Conservation (phyloP, 2,329 filamentous ascomycete species). For the Aspergillus nomiae region DNA sequence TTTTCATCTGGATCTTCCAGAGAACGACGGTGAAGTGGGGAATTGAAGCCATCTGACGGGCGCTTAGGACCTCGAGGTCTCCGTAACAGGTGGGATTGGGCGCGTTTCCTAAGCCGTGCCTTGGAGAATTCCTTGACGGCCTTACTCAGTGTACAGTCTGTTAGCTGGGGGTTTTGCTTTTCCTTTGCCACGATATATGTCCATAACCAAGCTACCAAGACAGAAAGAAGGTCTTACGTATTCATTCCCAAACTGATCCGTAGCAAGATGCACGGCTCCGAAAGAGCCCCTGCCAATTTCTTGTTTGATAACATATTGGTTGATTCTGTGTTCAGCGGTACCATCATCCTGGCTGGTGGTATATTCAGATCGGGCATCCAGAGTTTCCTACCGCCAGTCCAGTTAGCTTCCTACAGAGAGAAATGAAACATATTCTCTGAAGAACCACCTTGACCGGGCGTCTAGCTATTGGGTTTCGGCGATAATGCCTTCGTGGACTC, state of each 20-base stretch:
- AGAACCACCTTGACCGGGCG: slow-evolving; percentile 61
- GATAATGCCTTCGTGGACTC: slow-evolving; percentile 67
- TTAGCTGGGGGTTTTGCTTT: slow-evolving; percentile 16
- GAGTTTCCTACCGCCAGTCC: slow-evolving; percentile 68
- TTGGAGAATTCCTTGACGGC: slow-evolving; percentile 99
- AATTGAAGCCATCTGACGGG: slow-evolving; percentile 62
- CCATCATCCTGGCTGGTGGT: slow-evolving; percentile 83
- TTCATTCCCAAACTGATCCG: slow-evolving; percentile 88
- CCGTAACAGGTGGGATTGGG: slow-evolving; percentile 83
- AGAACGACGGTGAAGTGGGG: slow-evolving; percentile 64
- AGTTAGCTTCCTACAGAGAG: background rate
- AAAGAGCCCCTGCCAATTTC: slow-evolving; percentile 98
- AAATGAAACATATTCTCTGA: background rate
- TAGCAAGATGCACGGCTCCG: slow-evolving; percentile 86
- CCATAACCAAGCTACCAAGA: too few relatives aligned
- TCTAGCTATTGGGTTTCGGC: slow-evolving; percentile 60
- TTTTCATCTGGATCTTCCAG: slow-evolving; percentile 55
- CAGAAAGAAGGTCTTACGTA: slow-evolving; percentile 64
- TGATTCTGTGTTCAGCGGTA: slow-evolving; percentile 79
- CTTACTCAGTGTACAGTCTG: slow-evolving; percentile 48
- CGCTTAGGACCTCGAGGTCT: slow-evolving; percentile 58
- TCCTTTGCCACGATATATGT: slow-evolving; percentile 8
- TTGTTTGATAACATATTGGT: slow-evolving; percentile 91
- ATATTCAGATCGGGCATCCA: slow-evolving; percentile 86
- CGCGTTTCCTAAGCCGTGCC: slow-evolving; percentile 80